These are phyloP conservation scores for Leccinum fuscescens DNA, from an alignment of 1,284 basidiomycete genomes.

Conservation along the genomic window DNA sequence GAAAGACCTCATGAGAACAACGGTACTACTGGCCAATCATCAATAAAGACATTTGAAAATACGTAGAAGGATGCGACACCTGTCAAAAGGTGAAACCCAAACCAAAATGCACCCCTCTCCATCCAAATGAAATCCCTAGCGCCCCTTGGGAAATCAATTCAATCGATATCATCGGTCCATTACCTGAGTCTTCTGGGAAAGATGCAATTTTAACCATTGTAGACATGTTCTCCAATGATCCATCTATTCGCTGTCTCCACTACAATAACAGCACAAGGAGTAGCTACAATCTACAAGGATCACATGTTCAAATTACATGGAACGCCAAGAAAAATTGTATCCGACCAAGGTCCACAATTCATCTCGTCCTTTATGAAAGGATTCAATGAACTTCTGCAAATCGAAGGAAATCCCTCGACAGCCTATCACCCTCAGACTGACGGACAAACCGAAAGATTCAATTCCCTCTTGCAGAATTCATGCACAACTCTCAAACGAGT, in stretches of 20 bases:
- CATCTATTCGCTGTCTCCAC: neutral
- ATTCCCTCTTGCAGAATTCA: neutral
- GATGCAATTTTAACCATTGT: neutral
- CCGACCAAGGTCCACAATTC: constrained; percentile 34
- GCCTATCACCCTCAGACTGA: neutral
- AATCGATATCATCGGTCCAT: neutral
- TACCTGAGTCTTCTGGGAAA: neutral
- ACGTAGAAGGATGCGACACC: neutral
- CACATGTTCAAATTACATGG: constrained; percentile 33
- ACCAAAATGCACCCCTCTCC: neutral
- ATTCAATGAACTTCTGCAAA: constrained; percentile 11
- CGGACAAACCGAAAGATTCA: neutral
- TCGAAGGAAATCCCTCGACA: neutral
- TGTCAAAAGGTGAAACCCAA: neutral
- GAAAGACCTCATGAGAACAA: neutral
- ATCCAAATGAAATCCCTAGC: neutral
- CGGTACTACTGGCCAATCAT: neutral
- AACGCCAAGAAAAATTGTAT: neutral
- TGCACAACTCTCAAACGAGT: neutral
- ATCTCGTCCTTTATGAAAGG: constrained; percentile 30
- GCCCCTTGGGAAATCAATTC: neutral
- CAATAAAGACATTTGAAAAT: neutral
- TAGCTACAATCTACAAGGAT: constrained; percentile 26
- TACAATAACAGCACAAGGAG: constrained; percentile 17
- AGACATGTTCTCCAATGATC: constrained; percentile 3